Conservation (phyloP, 768 basidiomycete genomes). For the Inosperma sp. region DNA sequence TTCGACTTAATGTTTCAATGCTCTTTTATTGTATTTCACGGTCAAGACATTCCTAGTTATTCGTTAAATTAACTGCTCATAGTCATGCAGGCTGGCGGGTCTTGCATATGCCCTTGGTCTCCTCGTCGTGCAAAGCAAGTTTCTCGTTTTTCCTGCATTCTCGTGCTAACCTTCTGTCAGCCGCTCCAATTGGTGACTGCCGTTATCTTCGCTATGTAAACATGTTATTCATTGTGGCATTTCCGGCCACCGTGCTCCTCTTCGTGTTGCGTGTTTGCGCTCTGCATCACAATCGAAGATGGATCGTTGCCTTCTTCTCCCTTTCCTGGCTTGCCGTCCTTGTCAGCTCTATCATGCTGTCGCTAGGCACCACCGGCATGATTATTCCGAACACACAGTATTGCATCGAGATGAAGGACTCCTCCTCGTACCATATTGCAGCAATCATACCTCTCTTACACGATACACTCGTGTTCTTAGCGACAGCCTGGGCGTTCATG, state of each 20-base stretch:
- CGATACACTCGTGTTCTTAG: too few species aligned
- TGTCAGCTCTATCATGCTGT: too few species aligned
- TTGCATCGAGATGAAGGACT: too few species aligned
- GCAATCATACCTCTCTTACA: too few species aligned
- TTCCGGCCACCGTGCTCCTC: slow-evolving; percentile 20
- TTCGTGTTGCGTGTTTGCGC: slow-evolving; percentile 27
- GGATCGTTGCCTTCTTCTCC: slow-evolving; percentile 21
- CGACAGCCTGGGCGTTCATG: too few species aligned
- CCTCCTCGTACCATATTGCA: too few species aligned
- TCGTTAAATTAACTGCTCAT: not conserved
- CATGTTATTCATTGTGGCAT: not conserved
- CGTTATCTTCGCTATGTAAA: slow-evolving; percentile 1
- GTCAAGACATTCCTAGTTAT: not conserved
- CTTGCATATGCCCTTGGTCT: slow-evolving; percentile 1
- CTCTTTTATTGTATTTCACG: slow-evolving; percentile 7
- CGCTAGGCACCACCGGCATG: too few species aligned
- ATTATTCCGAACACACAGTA: too few species aligned
- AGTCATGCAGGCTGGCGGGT: not conserved
- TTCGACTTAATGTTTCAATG: not conserved
- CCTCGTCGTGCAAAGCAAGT: not conserved
- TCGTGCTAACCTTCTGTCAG: not conserved
- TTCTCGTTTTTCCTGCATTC: not conserved
- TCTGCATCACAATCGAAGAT: slow-evolving; percentile 16
- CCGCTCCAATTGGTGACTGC: slow-evolving; percentile 3
- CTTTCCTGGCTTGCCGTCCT: slow-evolving; percentile 28